A percentile compares a stretch with the other conserved stretches of the same genome.
These are phyloP conservation scores for Anisogramma anomala DNA, from an alignment of 2,329 filamentous ascomycete species.

Conservation along the genomic window DNA sequence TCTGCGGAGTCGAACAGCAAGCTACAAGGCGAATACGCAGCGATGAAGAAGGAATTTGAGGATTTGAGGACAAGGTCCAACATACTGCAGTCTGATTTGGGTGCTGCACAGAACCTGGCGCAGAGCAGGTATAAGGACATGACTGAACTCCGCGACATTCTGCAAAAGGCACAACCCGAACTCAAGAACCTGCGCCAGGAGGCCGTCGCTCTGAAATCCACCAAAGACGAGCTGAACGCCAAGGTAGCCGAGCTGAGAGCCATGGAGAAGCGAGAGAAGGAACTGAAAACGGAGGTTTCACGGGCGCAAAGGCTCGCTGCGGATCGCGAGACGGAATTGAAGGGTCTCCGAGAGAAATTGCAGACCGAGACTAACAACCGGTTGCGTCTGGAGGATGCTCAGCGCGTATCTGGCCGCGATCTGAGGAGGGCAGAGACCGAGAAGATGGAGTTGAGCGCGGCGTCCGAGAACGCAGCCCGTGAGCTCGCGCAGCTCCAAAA, in stretches of 20 bases:
- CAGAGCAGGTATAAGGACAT: conserved; percentile 82
- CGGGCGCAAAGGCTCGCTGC: conserved; percentile 56
- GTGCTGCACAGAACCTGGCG: conserved; percentile 74
- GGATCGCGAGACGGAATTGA: conserved; percentile 69
- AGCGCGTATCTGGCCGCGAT: conserved; percentile 63
- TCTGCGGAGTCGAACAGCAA: conserved; percentile 36
- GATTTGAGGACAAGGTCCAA: conserved; percentile 59
- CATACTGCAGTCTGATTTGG: conserved; percentile 68
- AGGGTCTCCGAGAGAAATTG: conserved; percentile 65
- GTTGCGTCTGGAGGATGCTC: conserved; percentile 66
- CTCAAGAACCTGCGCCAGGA: conserved; percentile 69
- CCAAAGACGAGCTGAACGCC: conserved; percentile 60
- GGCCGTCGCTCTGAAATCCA: conserved; percentile 58
- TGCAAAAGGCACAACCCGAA: conserved; percentile 81
- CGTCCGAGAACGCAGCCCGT: conserved; percentile 56
- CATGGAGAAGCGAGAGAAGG: conserved; percentile 74
- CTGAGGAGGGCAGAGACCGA: conserved; percentile 67
- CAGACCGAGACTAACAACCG: conserved; percentile 61
- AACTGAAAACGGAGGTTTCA: conserved; percentile 63
- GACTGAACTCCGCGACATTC: conserved; percentile 62
- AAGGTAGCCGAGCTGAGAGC: conserved; percentile 52
- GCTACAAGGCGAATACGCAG: conserved; percentile 49
- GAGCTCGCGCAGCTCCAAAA: conserved; percentile 64
- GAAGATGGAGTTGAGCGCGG: conserved; percentile 64
- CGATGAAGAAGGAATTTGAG: conserved; percentile 44